Percentiles rank a stretch among this genome's conserved stretches.
Evolutionary conservation across 176 grass and related monocot genomes (phyloP).

Genomic region (Musa troglodytarum): DNA sequence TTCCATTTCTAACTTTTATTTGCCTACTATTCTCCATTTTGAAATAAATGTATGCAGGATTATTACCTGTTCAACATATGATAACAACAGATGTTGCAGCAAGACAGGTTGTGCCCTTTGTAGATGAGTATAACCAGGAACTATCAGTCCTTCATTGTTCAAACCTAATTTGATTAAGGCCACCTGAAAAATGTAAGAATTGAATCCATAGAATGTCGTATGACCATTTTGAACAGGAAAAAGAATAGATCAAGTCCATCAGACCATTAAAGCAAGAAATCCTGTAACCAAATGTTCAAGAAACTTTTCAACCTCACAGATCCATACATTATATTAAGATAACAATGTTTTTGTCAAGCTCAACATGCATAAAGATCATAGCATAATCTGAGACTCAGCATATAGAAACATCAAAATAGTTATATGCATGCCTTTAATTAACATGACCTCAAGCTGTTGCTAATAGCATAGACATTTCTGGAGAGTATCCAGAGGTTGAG

Average conservation of each 20-base stretch:
- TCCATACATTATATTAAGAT: background rate
- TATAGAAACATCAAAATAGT: background rate
- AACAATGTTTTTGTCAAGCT: background rate
- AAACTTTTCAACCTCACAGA: background rate
- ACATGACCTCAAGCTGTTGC: background rate
- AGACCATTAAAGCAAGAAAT: background rate
- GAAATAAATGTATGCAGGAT: background rate
- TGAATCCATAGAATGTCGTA: background rate
- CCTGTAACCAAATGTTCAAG: background rate
- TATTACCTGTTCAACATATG: conserved; percentile 90
- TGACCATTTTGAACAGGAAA: background rate
- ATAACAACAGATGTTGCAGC: conserved; percentile 83
- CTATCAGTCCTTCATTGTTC: conserved; percentile 75
- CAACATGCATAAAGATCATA: background rate
- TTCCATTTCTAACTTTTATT: background rate
- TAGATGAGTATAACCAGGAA: conserved; percentile 97
- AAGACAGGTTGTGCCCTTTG: conserved; percentile 91
- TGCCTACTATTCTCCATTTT: background rate
- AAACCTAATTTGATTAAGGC: conserved; percentile 74
- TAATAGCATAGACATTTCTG: background rate
- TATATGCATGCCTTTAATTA: background rate
- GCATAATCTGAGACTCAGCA: background rate
- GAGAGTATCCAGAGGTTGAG: background rate
- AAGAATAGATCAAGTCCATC: background rate
- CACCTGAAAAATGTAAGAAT: conserved; percentile 52